Conservation (phyloP, 2,329 filamentous ascomycete species). For the Curvularia sp. region DNA sequence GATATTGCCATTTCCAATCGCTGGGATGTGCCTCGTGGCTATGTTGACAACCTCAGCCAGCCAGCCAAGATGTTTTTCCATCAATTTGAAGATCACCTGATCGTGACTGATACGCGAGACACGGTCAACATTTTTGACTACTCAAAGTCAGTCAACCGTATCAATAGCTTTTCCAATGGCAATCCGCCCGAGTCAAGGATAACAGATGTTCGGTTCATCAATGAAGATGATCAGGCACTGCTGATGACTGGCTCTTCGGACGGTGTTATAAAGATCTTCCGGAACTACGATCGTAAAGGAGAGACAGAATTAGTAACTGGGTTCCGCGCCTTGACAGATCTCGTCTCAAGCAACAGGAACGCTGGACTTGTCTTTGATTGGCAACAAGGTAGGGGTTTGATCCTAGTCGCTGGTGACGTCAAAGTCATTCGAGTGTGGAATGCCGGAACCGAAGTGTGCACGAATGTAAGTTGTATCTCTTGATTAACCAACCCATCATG, state of each 20-base stretch:
- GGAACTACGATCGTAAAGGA: constrained; percentile 81
- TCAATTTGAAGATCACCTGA: constrained; percentile 95
- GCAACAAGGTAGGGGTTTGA: constrained; percentile 95
- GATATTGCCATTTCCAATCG: constrained; percentile 81
- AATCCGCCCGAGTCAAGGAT: constrained; percentile 92
- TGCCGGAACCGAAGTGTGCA: constrained; percentile 88
- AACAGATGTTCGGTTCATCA: constrained; percentile 95
- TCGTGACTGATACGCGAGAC: constrained; percentile 91
- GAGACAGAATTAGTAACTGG: constrained; percentile 85
- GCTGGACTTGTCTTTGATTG: constrained; percentile 97
- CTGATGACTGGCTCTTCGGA: constrained; percentile 95
- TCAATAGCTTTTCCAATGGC: constrained; percentile 90
- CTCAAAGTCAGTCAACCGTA: constrained; percentile 64
- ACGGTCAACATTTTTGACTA: constrained; percentile 90
- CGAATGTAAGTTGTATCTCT: constrained; percentile 61
- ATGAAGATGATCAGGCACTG: constrained; percentile 95
- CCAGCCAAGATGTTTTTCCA: constrained; percentile 95
- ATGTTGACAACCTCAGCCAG: constrained; percentile 88
- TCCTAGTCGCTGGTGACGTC: constrained; percentile 95
- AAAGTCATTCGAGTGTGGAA: constrained; percentile 97
- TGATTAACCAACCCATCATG: neutral
- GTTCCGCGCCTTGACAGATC: constrained; percentile 90
- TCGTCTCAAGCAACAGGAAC: constrained; percentile 92
- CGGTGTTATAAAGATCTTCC: constrained; percentile 90
- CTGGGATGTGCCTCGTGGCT: constrained; percentile 83